Evolutionary conservation across 441 rosid genomes (phyloP).

Genomic region (Eutrema salsugineum): DNA sequence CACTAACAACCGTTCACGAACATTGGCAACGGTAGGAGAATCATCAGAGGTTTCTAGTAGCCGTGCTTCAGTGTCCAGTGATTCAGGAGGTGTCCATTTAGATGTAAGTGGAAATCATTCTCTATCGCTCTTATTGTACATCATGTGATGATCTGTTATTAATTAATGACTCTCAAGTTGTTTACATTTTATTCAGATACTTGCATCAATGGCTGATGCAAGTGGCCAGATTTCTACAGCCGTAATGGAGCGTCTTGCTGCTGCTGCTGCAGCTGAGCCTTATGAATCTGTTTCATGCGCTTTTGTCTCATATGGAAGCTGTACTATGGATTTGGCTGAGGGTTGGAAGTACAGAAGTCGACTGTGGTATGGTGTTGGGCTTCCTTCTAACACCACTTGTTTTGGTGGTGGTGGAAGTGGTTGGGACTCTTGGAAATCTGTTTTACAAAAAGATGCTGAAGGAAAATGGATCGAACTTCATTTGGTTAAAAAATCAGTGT

Average conservation of each 20-base stretch:
- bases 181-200: conserved; percentile 46
- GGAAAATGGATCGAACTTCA: conserved; percentile 97
- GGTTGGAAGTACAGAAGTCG: conserved; percentile 98
- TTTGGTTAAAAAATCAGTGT: conserved; percentile 81
- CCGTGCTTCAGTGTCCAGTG: conserved; percentile 48
- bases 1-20: conserved; percentile 39
- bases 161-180: conserved; percentile 17
- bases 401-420: conserved; percentile 96
- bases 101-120: conserved; percentile 60
- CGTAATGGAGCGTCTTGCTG: conserved; percentile 92
- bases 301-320: conserved; percentile 93
- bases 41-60: conserved; percentile 53
- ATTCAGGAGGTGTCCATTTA: conserved; percentile 70
- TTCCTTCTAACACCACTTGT: conserved; percentile 49
- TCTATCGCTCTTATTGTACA: background rate
- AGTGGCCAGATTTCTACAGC: conserved; percentile 84
- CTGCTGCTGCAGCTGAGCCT: conserved; percentile 96
- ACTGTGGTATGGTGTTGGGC: conserved; percentile 89
- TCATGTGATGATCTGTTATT: no score
- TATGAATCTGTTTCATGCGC: conserved; percentile 92
- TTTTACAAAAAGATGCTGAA: conserved; percentile 77
- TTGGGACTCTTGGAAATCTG: conserved; percentile 77
- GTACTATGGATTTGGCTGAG: conserved; percentile 77
- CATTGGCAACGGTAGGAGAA: conserved; percentile 38
- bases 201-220: conserved; percentile 98